phyloP scores from a whole-genome alignment of 164 flowering plant genomes.

The Liriodendron chinense region DNA sequence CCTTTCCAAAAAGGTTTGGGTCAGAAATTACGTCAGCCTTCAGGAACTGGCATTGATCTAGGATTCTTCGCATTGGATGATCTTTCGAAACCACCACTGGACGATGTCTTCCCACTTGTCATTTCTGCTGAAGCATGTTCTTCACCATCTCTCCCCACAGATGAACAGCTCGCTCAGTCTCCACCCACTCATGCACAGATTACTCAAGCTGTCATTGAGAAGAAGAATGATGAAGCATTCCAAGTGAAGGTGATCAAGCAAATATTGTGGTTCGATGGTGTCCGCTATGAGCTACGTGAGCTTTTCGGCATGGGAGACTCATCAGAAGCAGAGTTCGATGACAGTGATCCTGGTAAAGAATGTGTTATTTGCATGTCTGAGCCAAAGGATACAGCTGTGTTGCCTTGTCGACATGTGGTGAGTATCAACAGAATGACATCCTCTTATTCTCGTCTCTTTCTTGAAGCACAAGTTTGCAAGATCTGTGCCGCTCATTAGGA shows the following conservation, averaged over 20 bases:
- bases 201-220: slow-evolving; percentile 75
- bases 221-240: slow-evolving; percentile 44
- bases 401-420: slow-evolving; percentile 97
- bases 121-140: slow-evolving; percentile 58
- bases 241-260: slow-evolving; percentile 68
- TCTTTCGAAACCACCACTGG: slow-evolving; percentile 64
- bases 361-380: slow-evolving; percentile 96
- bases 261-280: slow-evolving; percentile 69
- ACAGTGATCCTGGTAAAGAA: slow-evolving; percentile 58
- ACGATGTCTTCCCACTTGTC: slow-evolving; percentile 84
- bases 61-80: slow-evolving; percentile 73
- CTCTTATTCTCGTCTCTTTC: neutral
- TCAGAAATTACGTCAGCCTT: slow-evolving; percentile 72
- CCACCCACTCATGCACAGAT: slow-evolving; percentile 54
- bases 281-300: slow-evolving; percentile 83
- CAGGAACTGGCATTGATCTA: slow-evolving; percentile 79
- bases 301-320: slow-evolving; percentile 74
- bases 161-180: slow-evolving; percentile 30
- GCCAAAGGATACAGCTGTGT: slow-evolving; percentile 78
- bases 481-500: neutral
- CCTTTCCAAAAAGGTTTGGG: slow-evolving; percentile 66
- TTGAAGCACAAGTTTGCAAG: neutral
- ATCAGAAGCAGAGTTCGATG: slow-evolving; percentile 37
- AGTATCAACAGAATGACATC: slow-evolving; percentile 15
- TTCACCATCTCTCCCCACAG: slow-evolving; percentile 15